Conservation (phyloP, 2,329 filamentous ascomycete genomes). For the Aspergillus vadensis region DNA sequence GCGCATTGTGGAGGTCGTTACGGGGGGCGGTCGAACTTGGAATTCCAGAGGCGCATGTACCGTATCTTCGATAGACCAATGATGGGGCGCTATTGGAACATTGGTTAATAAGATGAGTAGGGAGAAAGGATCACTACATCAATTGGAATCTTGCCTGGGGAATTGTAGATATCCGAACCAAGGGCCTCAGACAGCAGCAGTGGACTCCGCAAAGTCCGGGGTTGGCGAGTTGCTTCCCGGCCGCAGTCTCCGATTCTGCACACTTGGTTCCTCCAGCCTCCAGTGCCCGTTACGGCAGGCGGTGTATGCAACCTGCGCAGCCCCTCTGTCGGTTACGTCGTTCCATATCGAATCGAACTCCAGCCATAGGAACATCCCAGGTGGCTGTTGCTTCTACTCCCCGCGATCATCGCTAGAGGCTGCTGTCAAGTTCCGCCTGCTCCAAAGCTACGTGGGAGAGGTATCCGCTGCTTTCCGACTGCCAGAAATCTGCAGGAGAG, state of each 20-base stretch:
- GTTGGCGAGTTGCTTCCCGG: background rate
- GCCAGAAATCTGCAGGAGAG: background rate
- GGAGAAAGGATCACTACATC: background rate
- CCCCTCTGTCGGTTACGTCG: slow-evolving; percentile 34
- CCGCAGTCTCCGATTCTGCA: slow-evolving; percentile 12
- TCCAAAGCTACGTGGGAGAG: background rate
- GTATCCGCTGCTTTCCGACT: background rate
- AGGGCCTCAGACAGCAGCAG: background rate
- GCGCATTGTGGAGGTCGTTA: slow-evolving; percentile 20
- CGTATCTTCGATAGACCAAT: background rate
- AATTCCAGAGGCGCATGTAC: background rate
- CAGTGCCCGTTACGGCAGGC: slow-evolving; percentile 24
- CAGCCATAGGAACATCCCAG: slow-evolving; percentile 10
- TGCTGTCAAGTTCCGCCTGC: background rate
- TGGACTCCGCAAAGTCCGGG: slow-evolving; percentile 24
- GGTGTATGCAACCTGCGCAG: slow-evolving; percentile 21
- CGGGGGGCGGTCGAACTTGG: slow-evolving; percentile 6
- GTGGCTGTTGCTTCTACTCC: slow-evolving; percentile 3
- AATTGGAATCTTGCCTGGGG: background rate
- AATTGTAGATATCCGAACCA: background rate
- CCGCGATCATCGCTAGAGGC: background rate
- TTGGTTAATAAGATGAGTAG: background rate
- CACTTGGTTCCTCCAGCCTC: slow-evolving; percentile 4
- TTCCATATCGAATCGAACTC: slow-evolving; percentile 9
- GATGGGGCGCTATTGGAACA: background rate